Conservation (phyloP, 192 early-diverging fungal species). For the Coemansia sp. region DNA sequence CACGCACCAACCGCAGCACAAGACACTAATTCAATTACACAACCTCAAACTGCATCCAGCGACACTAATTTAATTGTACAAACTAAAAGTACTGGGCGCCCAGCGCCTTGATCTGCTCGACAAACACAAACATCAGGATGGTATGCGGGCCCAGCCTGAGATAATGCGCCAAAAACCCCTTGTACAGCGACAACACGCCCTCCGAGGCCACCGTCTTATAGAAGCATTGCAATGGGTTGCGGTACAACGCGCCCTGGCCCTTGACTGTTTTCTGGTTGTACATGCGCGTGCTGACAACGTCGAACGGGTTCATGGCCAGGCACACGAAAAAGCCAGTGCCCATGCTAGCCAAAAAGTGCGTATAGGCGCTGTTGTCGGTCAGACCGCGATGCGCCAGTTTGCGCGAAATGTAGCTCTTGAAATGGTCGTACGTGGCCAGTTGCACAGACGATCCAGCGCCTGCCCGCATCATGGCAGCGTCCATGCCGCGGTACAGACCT, state of each 20-base stretch:
- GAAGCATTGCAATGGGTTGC: slow-evolving; percentile 78
- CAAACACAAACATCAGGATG: slow-evolving; percentile 88
- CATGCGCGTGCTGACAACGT: slow-evolving; percentile 92
- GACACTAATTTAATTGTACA: slow-evolving; percentile 1
- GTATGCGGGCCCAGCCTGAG: slow-evolving; percentile 91
- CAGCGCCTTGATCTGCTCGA: slow-evolving; percentile 69
- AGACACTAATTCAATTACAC: neutral
- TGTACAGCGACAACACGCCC: slow-evolving; percentile 82
- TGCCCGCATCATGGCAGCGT: slow-evolving; percentile 86
- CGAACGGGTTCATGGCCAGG: slow-evolving; percentile 95
- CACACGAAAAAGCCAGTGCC: slow-evolving; percentile 83
- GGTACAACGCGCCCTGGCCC: slow-evolving; percentile 72
- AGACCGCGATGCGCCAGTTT: slow-evolving; percentile 57
- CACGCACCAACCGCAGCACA: too few relatives aligned
- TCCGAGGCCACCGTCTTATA: slow-evolving; percentile 81
- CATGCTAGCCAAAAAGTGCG: slow-evolving; percentile 77
- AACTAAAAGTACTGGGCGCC: slow-evolving; percentile 32
- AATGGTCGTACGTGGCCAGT: slow-evolving; percentile 84
- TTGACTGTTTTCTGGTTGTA: slow-evolving; percentile 80
- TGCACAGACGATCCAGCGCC: slow-evolving; percentile 88
- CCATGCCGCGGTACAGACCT: slow-evolving; percentile 83
- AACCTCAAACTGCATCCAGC: neutral
- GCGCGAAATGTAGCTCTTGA: slow-evolving; percentile 64
- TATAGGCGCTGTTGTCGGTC: slow-evolving; percentile 59
- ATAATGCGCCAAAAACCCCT: slow-evolving; percentile 91